These are phyloP conservation scores for Naumovozyma dairenensis DNA, from an alignment of 805 yeast genomes.

Conservation along the genomic window DNA sequence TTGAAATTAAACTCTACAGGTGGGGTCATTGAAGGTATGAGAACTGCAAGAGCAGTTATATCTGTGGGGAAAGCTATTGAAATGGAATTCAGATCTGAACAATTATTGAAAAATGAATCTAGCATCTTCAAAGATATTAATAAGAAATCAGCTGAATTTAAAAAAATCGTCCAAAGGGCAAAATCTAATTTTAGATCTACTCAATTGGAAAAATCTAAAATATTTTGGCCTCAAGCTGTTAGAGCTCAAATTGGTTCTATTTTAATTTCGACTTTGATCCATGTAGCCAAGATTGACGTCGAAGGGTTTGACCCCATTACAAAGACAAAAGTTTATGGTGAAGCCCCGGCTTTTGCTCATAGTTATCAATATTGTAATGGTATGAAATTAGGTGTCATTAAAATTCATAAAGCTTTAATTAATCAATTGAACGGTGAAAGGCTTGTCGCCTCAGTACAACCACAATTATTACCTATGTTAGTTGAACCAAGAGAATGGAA, in stretches of 20 bases:
- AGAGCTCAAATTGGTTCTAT: constrained; percentile 75
- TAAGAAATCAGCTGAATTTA: constrained; percentile 36
- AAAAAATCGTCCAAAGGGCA: constrained; percentile 32
- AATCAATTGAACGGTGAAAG: constrained; percentile 58
- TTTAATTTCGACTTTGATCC: constrained; percentile 61
- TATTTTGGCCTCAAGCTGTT: constrained; percentile 46
- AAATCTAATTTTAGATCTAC: constrained; percentile 30
- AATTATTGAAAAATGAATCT: constrained; percentile 47
- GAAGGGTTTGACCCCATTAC: constrained; percentile 75
- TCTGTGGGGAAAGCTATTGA: constrained; percentile 80
- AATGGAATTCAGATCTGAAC: constrained; percentile 68
- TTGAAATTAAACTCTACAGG: constrained; percentile 65
- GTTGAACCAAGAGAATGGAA: constrained; percentile 87
- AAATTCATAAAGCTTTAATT: constrained; percentile 60
- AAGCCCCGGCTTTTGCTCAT: constrained; percentile 86
- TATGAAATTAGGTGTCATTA: constrained; percentile 69
- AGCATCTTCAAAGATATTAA: constrained; percentile 45
- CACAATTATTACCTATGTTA: constrained; percentile 88
- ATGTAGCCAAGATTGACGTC: constrained; percentile 75
- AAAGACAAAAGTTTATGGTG: constrained; percentile 52
- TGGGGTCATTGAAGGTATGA: constrained; percentile 70
- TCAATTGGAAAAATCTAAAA: constrained; percentile 29
- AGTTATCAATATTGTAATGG: constrained; percentile 76
- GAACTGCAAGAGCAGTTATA: constrained; percentile 72
- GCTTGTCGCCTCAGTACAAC: constrained; percentile 57